Conservation (phyloP, 1,139 yeast species). For the Meyerozyma elateridarum region DNA sequence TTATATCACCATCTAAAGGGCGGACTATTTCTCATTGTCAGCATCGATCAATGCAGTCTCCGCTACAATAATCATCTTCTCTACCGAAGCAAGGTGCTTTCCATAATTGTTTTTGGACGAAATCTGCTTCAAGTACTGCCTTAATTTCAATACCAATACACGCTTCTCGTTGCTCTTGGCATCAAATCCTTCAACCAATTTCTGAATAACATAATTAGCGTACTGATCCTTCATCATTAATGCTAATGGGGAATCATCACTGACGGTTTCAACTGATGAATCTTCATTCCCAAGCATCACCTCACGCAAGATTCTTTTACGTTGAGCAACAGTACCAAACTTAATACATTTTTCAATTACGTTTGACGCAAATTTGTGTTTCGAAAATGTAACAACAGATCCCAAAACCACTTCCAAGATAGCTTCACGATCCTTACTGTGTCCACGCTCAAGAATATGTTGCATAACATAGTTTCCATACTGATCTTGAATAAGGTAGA, state of each 20-base stretch:
- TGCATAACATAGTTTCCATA: conserved; percentile 97
- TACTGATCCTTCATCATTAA: conserved; percentile 97
- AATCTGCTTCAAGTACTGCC: conserved; percentile 57
- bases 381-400: conserved; percentile 75
- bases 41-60: conserved; percentile 46
- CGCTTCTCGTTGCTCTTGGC: conserved; percentile 65
- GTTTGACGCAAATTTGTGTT: conserved; percentile 96
- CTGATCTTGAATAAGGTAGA: conserved; percentile 85
- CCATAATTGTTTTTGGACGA: conserved; percentile 58
- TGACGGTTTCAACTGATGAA: conserved; percentile 35
- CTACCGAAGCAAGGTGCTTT: conserved; percentile 84
- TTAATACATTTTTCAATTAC: conserved; percentile 93
- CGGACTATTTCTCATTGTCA: conserved; percentile 14
- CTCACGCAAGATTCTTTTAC: conserved; percentile 56
- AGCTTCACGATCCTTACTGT: conserved; percentile 39
- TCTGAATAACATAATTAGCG: conserved; percentile 95
- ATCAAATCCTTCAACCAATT: conserved; percentile 72
- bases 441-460: conserved; percentile 84
- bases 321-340: conserved; percentile 61
- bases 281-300: conserved; percentile 52
- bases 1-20: no score
- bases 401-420: conserved; percentile 40
- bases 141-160: conserved; percentile 54
- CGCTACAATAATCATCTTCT: conserved; percentile 61
- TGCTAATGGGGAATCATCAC: conserved; percentile 57